phyloP scores from a whole-genome alignment of 2,329 filamentous ascomycete species.

The Ambrosiella xylebori region DNA sequence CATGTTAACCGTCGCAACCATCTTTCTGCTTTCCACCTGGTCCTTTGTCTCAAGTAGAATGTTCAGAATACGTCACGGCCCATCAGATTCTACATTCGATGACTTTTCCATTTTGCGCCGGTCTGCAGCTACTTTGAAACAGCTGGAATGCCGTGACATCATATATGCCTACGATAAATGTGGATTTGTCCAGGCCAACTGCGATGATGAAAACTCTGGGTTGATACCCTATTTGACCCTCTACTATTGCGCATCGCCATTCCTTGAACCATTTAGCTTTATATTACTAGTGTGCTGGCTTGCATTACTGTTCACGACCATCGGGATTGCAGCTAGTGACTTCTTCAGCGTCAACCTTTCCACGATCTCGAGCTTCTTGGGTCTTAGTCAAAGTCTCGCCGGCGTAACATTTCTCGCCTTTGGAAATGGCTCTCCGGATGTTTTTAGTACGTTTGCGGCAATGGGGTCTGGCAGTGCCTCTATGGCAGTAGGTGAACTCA shows the following conservation, averaged over 20 bases:
- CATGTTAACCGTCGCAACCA: slow-evolving; percentile 3
- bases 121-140: not conserved
- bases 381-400: slow-evolving; percentile 88
- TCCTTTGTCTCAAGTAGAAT: slow-evolving; percentile 1
- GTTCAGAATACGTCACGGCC: not conserved
- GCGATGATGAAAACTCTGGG: slow-evolving; percentile 75
- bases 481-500: slow-evolving; percentile 84
- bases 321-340: slow-evolving; percentile 93
- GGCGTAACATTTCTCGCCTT: slow-evolving; percentile 94
- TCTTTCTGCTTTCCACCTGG: slow-evolving; percentile 3
- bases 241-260: slow-evolving; percentile 68
- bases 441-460: slow-evolving; percentile 95
- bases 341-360: slow-evolving; percentile 96
- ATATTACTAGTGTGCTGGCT: slow-evolving; percentile 65
- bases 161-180: slow-evolving; percentile 67
- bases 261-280: slow-evolving; percentile 63
- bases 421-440: slow-evolving; percentile 93
- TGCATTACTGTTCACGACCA: slow-evolving; percentile 80
- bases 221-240: slow-evolving; percentile 74
- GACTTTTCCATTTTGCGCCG: slow-evolving; percentile 1
- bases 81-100: not conserved
- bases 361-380: slow-evolving; percentile 75
- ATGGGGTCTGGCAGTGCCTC: slow-evolving; percentile 97
- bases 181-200: slow-evolving; percentile 67
- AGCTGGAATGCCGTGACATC: slow-evolving; percentile 54